Base-by-base conservation (phyloP, 345 rosid genomes). In the Erysimum cheiranthoides region DNA sequence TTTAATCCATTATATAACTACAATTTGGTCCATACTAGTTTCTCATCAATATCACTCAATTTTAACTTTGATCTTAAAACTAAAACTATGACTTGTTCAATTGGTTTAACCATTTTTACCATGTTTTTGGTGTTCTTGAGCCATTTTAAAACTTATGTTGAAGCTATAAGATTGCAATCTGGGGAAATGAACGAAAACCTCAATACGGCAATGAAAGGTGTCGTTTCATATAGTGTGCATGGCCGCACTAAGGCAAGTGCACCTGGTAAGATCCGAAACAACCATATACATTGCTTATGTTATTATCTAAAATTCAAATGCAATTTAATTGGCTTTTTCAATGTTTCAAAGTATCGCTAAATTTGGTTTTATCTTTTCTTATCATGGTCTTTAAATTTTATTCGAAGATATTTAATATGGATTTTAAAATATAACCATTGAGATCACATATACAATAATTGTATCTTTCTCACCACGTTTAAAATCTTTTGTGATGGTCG, bases 1-100 rank as follows among this genome's bases (percentile, higher is more conserved):
- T 27, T 18, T 61, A 21, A 40, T 39, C 50, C 50, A 39, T 49
- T 61, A 61, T 61, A 38, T 61, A 25, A 38, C 11, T 21, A 38
- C 42, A 31, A 3, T 65, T 10, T 49, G 43, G 6, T 49, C 0
- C 25, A 46, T 50, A 49, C 14, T 34, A 35, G 3, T 34, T 18
- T 49, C 35, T 21, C 59, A 50, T 3, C 71, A 47, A 66, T 11
- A 50, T 18, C 5, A 17, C 13, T 51, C 49, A 8, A 16, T 28
- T 16, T 42, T 8, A 10, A 14, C 25, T 28, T 43, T 61, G 17
- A 18, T 13, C 49, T 61, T 1, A 17, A 58, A 3, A 35, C 17
- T 61, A 21, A 7, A 43, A 63, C 4, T 14, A 66, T 36, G 71
- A 36, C 21, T 35, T 3, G n/a, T 51, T 12, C 59, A 49, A 7